These are phyloP conservation scores for Zygotorulaspora sp. DNA, from an alignment of 805 yeast species.

Conservation along the genomic window DNA sequence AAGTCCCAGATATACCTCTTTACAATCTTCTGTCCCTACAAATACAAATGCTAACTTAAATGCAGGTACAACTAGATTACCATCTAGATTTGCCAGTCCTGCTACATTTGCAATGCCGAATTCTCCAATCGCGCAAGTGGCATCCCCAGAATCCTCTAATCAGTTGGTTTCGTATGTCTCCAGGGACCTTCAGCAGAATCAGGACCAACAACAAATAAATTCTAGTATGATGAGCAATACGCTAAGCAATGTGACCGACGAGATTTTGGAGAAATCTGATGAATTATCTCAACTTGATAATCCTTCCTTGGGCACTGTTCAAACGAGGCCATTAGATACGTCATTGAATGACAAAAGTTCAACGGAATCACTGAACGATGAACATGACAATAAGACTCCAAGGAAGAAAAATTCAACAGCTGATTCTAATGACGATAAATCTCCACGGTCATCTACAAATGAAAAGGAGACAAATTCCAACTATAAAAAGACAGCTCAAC, in stretches of 20 bases:
- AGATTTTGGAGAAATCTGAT: background rate
- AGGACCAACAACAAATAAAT: background rate
- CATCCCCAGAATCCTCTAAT: constrained; percentile 1
- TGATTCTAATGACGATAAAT: constrained; percentile 9
- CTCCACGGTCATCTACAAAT: constrained; percentile 6
- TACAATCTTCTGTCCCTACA: constrained; percentile 3
- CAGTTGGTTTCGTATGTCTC: constrained; percentile 2
- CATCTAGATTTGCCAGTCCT: constrained; percentile 14
- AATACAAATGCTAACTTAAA: constrained; percentile 3
- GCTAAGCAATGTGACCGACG: background rate
- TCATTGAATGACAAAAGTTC: constrained; percentile 1
- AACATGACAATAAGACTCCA: background rate
- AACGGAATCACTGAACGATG: background rate
- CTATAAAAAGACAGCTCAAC: constrained; percentile 2
- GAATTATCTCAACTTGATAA: background rate
- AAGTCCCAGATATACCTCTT: constrained; percentile 19
- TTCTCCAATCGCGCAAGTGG: constrained; percentile 10
- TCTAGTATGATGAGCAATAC: background rate
- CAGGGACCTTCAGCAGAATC: constrained; percentile 2
- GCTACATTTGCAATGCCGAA: constrained; percentile 11
- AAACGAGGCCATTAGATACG: background rate
- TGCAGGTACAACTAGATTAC: constrained; percentile 3
- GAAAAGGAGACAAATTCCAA: constrained; percentile 4
- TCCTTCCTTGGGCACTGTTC: background rate
- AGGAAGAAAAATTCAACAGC: constrained; percentile 1